Evolutionary conservation across 2,329 filamentous ascomycete genomes (phyloP).

Genomic region (Reticulascus tulasneorum): DNA sequence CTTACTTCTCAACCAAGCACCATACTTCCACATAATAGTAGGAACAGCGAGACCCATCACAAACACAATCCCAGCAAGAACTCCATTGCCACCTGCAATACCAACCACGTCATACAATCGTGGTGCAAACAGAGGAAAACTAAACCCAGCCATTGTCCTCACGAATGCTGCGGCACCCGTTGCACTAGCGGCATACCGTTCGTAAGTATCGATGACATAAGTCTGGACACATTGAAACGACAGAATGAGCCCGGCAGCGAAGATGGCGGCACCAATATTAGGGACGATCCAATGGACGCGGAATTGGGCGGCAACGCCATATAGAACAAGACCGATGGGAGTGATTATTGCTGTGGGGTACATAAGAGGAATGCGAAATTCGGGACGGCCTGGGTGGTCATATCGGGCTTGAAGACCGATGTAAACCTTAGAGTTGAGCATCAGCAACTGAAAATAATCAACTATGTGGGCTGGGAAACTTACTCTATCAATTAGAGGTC

Average conservation of each 20-base stretch:
- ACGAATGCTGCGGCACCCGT: conserved; percentile 41
- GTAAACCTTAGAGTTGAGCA: conserved; percentile 19
- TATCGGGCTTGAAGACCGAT: conserved; percentile 19
- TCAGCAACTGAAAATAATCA: rapidly evolving
- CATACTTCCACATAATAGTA: conserved; percentile 16
- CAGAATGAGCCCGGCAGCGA: conserved; percentile 48
- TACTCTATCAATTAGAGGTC: conserved; percentile 29
- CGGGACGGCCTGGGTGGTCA: conserved; percentile 24
- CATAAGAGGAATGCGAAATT: conserved; percentile 31
- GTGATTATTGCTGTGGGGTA: conserved; percentile 33
- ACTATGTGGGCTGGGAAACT: not conserved
- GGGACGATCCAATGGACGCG: conserved; percentile 48
- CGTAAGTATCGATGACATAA: conserved; percentile 38
- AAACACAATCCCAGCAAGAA: conserved; percentile 25
- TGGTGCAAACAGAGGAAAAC: conserved; percentile 55
- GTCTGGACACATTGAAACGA: conserved; percentile 56
- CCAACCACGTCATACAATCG: conserved; percentile 31
- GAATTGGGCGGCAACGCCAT: conserved; percentile 41
- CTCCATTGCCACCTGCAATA: conserved; percentile 41
- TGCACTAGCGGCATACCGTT: conserved; percentile 13
- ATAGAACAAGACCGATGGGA: conserved; percentile 45
- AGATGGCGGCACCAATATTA: conserved; percentile 49
- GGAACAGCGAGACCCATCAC: conserved; percentile 14
- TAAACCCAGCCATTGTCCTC: conserved; percentile 50
- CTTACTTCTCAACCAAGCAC: conserved; percentile 15